Conservation (phyloP, 805 yeast species). For the Saccharomycodes ludwigii region DNA sequence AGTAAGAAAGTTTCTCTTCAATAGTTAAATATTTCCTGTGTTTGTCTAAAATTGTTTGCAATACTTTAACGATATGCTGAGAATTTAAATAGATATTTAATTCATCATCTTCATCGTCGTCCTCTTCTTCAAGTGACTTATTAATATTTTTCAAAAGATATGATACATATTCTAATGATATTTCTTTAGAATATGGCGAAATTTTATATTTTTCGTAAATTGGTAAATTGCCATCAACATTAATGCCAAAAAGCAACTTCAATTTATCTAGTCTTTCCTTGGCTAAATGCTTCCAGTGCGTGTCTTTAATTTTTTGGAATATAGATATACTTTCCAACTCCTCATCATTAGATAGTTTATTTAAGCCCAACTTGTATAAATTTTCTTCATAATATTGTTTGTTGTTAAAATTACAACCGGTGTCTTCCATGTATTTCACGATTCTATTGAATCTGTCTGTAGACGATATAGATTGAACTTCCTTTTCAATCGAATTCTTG, state of each 20-base stretch:
- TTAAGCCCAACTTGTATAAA: background rate
- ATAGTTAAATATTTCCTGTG: conserved; percentile 15
- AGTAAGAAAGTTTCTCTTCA: conserved; percentile 17
- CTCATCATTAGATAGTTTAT: conserved; percentile 24
- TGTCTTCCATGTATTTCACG: too few species aligned
- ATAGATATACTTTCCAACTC: conserved; percentile 3
- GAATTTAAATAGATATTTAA: conserved; percentile 13
- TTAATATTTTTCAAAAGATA: too few species aligned
- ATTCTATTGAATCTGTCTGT: too few species aligned
- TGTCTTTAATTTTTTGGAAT: background rate
- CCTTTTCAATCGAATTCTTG: too few species aligned
- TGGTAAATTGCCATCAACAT: background rate
- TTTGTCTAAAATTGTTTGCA: conserved; percentile 19
- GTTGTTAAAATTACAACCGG: too few species aligned
- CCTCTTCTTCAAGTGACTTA: conserved; percentile 17
- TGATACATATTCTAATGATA: too few species aligned
- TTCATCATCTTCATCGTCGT: conserved; percentile 17
- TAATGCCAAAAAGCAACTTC: background rate
- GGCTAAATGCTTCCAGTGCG: conserved; percentile 1
- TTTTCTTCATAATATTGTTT: conserved; percentile 1
- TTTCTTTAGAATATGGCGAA: conserved; percentile 1
- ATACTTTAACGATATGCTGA: too few species aligned
- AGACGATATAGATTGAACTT: too few species aligned
- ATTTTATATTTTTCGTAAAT: background rate
- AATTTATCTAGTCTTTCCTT: background rate